Evolutionary conservation across 306 rosid genomes (phyloP).

Genomic region (Trifolium subterraneum): DNA sequence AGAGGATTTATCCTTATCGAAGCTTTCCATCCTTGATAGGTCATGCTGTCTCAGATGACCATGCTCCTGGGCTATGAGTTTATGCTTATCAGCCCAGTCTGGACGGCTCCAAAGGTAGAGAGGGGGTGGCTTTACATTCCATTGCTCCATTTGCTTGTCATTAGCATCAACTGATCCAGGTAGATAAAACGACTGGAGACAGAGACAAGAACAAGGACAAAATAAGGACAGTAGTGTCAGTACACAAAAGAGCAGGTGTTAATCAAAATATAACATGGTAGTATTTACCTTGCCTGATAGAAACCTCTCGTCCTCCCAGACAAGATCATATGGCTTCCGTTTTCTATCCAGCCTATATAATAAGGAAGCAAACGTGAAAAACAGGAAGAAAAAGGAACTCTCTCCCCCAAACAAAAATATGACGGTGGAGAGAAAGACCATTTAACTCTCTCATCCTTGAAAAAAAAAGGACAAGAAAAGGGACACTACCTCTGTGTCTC

Average conservation of each 20-base stretch:
- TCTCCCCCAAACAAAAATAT: conserved; percentile 31
- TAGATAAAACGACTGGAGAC: conserved; percentile 80
- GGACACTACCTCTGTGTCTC: conserved; percentile 70
- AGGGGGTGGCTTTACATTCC: conserved; percentile 69
- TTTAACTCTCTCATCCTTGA: conserved; percentile 11
- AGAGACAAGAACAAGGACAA: conserved; percentile 23
- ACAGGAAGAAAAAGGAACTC: conserved; percentile 11
- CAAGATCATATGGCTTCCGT: conserved; percentile 65
- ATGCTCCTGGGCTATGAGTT: conserved; percentile 61
- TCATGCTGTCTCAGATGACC: conserved; percentile 52
- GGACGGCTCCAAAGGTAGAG: conserved; percentile 85
- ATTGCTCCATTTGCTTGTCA: conserved; percentile 74
- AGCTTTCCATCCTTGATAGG: conserved; percentile 34
- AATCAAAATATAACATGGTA: conserved; percentile 29
- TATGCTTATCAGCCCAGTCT: conserved; percentile 64
- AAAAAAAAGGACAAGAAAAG: neutral
- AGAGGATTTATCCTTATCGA: conserved; percentile 24
- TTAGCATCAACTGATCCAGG: conserved; percentile 77
- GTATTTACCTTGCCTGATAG: conserved; percentile 77
- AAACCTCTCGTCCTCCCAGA: conserved; percentile 77
- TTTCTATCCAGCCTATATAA: conserved; percentile 64
- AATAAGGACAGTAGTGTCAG: conserved; percentile 30
- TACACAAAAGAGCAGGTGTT: conserved; percentile 27
- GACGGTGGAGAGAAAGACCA: conserved; percentile 8
- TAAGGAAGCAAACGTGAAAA: conserved; percentile 39